A percentile compares a stretch with the other conserved stretches of the same genome.
phyloP scores from a whole-genome alignment of 768 basidiomycete genomes.

The Steccherinum ochraceum region DNA sequence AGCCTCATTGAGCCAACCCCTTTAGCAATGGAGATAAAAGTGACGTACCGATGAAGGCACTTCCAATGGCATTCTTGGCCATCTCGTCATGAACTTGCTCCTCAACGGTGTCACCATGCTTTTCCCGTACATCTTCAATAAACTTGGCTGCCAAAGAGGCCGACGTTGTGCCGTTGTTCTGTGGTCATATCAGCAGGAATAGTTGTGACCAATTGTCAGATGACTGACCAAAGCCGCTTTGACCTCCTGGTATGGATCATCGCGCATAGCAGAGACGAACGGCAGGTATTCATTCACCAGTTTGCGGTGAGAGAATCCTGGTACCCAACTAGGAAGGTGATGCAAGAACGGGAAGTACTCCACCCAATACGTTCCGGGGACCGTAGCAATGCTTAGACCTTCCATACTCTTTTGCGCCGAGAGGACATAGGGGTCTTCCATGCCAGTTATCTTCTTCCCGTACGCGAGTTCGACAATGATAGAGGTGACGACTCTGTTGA shows the following conservation, averaged over 20 bases:
- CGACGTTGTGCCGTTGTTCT: not conserved
- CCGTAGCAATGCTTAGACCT: slow-evolving; percentile 9
- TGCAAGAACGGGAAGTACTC: not conserved
- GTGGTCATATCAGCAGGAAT: not conserved
- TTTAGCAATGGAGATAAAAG: not conserved
- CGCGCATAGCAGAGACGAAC: not conserved
- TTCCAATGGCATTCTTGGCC: not conserved
- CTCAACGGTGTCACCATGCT: not conserved
- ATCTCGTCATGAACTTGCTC: not conserved
- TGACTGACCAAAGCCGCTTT: not conserved
- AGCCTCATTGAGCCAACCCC: not conserved
- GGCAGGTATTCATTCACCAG: not conserved
- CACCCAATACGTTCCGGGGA: not conserved
- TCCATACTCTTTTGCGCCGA: slow-evolving; percentile 31
- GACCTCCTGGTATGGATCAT: not conserved
- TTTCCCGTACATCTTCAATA: not conserved
- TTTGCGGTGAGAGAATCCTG: not conserved
- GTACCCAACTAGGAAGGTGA: not conserved
- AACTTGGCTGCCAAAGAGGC: not conserved
- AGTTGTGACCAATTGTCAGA: not conserved
- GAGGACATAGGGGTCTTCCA: slow-evolving; percentile 35
- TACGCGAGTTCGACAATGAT: not conserved
- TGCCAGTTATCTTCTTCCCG: not conserved
- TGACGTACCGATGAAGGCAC: not conserved
- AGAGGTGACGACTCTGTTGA: not conserved